Percentiles rank a stretch among this genome's conserved stretches.
These are phyloP conservation scores for Epichloe sp. DNA, from an alignment of 2,329 filamentous ascomycete genomes.

Conservation along the genomic window DNA sequence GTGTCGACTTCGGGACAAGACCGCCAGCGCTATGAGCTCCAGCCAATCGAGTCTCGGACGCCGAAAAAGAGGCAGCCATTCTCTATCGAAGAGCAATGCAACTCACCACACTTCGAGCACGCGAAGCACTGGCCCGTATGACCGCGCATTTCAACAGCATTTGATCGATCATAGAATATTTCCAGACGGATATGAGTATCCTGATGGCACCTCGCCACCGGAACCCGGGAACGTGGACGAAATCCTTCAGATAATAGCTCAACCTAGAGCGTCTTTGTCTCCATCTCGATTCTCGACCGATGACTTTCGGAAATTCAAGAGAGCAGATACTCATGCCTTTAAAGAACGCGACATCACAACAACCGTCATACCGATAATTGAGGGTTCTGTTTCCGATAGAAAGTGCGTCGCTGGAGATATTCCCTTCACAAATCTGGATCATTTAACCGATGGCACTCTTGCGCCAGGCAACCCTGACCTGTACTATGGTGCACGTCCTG, in stretches of 20 bases:
- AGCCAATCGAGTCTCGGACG: too few relatives aligned
- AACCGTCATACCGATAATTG: slow-evolving; percentile 20
- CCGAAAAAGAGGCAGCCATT: too few relatives aligned
- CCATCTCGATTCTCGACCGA: slow-evolving; percentile 20
- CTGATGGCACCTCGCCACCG: slow-evolving; percentile 6
- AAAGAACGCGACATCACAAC: slow-evolving; percentile 20
- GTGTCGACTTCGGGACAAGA: too few relatives aligned
- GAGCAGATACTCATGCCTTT: slow-evolving; percentile 13
- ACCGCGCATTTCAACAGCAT: slow-evolving; percentile 11
- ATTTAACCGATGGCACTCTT: slow-evolving; percentile 22
- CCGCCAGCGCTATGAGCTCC: too few relatives aligned
- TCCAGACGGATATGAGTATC: slow-evolving; percentile 8
- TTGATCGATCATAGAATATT: slow-evolving; percentile 9
- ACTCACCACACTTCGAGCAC: neutral
- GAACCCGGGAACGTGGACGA: slow-evolving; percentile 11
- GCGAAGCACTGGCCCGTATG: slow-evolving; percentile 10
- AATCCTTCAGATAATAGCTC: slow-evolving; percentile 6
- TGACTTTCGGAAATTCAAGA: slow-evolving; percentile 11
- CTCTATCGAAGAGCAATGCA: too few relatives aligned
- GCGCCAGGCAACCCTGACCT: slow-evolving; percentile 19
- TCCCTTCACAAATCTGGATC: slow-evolving; percentile 22
- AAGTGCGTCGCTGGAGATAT: slow-evolving; percentile 15
- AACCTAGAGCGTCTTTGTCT: slow-evolving; percentile 19
- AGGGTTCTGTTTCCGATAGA: slow-evolving; percentile 8
- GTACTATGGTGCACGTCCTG: slow-evolving; percentile 20